Evolutionary conservation across 352 stramenopile genomes (phyloP), one percentile per base, ranked within the genome.

Genomic region (Phytophthora sojae): DNA sequence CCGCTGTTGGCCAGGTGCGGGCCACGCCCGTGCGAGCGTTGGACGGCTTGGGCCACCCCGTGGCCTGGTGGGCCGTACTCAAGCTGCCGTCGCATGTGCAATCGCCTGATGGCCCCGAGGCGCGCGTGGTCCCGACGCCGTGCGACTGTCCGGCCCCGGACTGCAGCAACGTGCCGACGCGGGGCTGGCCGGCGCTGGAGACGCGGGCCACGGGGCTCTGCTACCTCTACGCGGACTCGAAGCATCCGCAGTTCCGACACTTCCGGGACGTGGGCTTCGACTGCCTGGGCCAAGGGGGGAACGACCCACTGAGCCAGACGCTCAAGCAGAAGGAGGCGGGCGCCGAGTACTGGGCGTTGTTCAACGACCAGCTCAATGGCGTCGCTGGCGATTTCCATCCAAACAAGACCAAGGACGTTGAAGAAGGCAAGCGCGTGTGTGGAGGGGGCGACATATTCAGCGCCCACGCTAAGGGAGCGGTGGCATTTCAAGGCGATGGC

Each of bases 331-430:
- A 78, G 19, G 53, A 73, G 4, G 35, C 53, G 14, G 26, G 63
- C 11, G 32, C 64, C 54, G 62, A 64, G 6, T 92, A 92, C 61
- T 95, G 88, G 88, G 86, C 83, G 3, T n/a, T 87, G 14, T 93
- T 92, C 51, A 95, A 93, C 50, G 88, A 95, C 67, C 88, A 95
- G 59, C 64, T 92, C 35, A 91, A 93, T 45, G 85, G 82, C 17
- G 89, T 93, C 50, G 85, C 87, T 6, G 69, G 60, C 15, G 55
- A 57, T 37, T 86, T 73, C 44, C 32, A 77, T 14, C 68, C 66
- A 11, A 26, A 54, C 8, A 26, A 39, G 14, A 30, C n/a, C 2
- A 35, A 37, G 35, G 5, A 2, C 29, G 1, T 66, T 35, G 30
- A 47, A 26, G 23, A 42, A 1, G 60, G 69, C n/a, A 70, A 77